A percentile compares a stretch with the other conserved stretches of the same genome.
Evolutionary conservation across 192 early-diverging fungal species (phyloP).

Genomic region (Podila horticola): DNA sequence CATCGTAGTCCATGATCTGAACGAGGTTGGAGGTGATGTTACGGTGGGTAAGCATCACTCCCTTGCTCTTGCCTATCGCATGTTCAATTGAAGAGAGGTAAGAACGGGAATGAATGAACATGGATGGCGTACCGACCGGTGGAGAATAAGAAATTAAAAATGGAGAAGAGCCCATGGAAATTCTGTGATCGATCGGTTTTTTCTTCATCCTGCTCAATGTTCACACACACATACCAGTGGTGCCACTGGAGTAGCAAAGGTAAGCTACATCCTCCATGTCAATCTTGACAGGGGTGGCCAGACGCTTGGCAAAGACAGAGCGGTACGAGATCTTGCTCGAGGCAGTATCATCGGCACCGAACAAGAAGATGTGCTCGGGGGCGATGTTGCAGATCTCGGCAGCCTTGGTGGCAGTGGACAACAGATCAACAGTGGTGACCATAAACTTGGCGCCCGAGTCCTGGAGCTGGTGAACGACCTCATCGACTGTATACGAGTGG

Average conservation of each 20-base stretch:
- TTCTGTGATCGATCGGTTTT: no score
- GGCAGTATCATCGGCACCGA: slow-evolving; percentile 49
- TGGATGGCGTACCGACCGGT: neutral
- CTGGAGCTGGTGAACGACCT: slow-evolving; percentile 80
- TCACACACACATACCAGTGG: slow-evolving; percentile 42
- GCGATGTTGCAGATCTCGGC: slow-evolving; percentile 45
- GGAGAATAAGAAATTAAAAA: neutral
- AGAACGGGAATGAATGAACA: neutral
- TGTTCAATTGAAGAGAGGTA: neutral
- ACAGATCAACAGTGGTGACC: slow-evolving; percentile 61
- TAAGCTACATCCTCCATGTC: slow-evolving; percentile 61
- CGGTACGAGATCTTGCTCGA: slow-evolving; percentile 38
- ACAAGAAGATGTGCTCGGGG: slow-evolving; percentile 51
- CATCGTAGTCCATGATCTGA: slow-evolving; percentile 67
- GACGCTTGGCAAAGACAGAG: slow-evolving; percentile 24
- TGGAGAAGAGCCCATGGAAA: no score
- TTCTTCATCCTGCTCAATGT: no score
- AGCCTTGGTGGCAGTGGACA: slow-evolving; percentile 48
- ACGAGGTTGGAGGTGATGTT: slow-evolving; percentile 85
- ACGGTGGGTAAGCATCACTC: slow-evolving; percentile 81
- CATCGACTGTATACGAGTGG: slow-evolving; percentile 82
- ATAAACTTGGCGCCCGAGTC: slow-evolving; percentile 74
- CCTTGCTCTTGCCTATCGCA: slow-evolving; percentile 75
- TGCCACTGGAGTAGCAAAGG: slow-evolving; percentile 74
- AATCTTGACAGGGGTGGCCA: slow-evolving; percentile 15